A percentile compares a stretch with the other conserved stretches of the same genome.
These are phyloP conservation scores for Coniferiporia sulphurascens DNA, from an alignment of 1,284 basidiomycete genomes.

Conservation along the genomic window DNA sequence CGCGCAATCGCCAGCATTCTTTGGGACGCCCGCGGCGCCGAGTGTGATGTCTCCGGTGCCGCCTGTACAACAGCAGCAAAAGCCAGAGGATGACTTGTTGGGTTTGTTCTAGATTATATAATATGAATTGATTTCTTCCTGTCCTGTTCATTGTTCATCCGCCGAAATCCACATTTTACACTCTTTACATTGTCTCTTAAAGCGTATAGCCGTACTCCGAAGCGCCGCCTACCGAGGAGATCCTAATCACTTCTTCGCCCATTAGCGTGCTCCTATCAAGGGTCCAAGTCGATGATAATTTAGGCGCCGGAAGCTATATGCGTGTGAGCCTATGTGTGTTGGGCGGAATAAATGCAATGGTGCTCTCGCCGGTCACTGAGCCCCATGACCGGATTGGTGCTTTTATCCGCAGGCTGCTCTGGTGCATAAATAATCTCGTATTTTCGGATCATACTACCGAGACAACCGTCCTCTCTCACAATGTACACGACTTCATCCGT, in stretches of 20 bases:
- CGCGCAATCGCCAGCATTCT: conserved; percentile 22
- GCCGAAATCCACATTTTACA: too few relatives aligned
- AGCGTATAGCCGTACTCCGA: too few relatives aligned
- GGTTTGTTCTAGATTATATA: conserved; percentile 37
- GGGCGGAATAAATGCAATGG: background rate
- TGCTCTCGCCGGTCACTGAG: too few relatives aligned
- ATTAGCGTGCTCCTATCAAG: background rate
- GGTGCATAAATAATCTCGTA: background rate
- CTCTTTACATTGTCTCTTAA: too few relatives aligned
- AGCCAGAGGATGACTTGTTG: conserved; percentile 43
- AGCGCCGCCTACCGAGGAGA: too few relatives aligned
- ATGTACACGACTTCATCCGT: conserved; percentile 56
- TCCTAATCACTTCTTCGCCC: background rate
- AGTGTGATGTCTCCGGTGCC: conserved; percentile 15
- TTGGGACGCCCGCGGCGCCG: conserved; percentile 6
- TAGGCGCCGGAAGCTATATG: too few relatives aligned
- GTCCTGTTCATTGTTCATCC: background rate
- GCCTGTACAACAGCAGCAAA: conserved; percentile 21
- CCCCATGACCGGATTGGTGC: background rate
- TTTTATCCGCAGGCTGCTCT: too few relatives aligned
- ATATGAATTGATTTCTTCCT: conserved; percentile 1
- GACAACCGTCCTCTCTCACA: background rate
- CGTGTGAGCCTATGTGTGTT: background rate
- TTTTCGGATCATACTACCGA: background rate
- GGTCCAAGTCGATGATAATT: background rate